phyloP scores from a whole-genome alignment of 805 yeast genomes.

The Hanseniaspora clermontiae region DNA sequence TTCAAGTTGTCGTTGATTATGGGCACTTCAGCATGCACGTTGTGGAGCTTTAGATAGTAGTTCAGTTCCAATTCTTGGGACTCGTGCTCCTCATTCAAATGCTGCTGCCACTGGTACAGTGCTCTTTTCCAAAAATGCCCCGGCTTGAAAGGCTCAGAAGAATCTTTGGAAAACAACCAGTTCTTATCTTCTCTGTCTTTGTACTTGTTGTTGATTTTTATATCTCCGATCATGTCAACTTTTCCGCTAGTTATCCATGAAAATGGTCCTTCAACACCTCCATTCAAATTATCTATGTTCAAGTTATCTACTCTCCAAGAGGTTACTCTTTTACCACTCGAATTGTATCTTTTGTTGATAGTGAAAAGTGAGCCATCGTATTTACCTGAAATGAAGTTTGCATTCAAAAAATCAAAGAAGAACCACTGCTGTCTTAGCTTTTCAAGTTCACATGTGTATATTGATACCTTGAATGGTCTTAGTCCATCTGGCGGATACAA shows the following conservation, averaged over 20 bases:
- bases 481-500: constrained; percentile 69
- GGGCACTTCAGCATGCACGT: constrained; percentile 83
- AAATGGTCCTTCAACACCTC: constrained; percentile 86
- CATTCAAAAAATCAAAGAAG: constrained; percentile 73
- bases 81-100: constrained; percentile 11
- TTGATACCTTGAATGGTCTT: constrained; percentile 73
- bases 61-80: constrained; percentile 46
- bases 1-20: constrained; percentile 74
- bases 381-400: constrained; percentile 75
- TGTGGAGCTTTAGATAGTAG: constrained; percentile 62
- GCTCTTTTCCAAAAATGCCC: constrained; percentile 31
- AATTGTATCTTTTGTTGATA: constrained; percentile 45
- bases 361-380: constrained; percentile 91
- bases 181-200: constrained; percentile 41
- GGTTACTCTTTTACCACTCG: constrained; percentile 34
- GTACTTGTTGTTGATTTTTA: constrained; percentile 54
- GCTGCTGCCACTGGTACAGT: constrained; percentile 38
- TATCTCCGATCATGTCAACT: constrained; percentile 88
- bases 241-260: constrained; percentile 93
- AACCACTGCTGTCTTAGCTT: constrained; percentile 84
- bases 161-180: constrained; percentile 21
- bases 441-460: constrained; percentile 76
- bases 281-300: constrained; percentile 75
- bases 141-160: neutral
- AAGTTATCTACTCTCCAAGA: constrained; percentile 75